Evolutionary conservation across 2,329 filamentous ascomycete genomes (phyloP), one percentile per base, ranked within the genome.

Genomic region (Ceratocystis variospora): DNA sequence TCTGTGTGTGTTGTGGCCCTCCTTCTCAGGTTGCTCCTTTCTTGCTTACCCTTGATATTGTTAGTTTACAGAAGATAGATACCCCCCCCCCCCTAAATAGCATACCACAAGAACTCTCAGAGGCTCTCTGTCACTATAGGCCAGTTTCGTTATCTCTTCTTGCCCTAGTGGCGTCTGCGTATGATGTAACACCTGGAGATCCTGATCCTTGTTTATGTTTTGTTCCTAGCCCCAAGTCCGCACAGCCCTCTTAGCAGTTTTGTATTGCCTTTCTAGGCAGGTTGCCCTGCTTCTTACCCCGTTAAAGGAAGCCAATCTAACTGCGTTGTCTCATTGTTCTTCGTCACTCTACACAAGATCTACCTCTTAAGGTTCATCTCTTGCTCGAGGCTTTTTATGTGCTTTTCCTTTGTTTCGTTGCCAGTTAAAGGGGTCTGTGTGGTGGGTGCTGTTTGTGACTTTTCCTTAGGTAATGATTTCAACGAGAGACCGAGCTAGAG

Each of bases 1-100:
- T 37, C 8, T 59, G 28, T 37, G 5, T 59, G n/a, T 53, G n/a
- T 53, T 53, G n/a, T 53, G n/a, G 48, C 22, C 48, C 33, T 31
- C 55, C 48, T 53, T 53, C 48, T 53, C 28, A 59, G 12, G 55
- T 59, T 59, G 55, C 31, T n/a, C 31, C 15, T 59, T 59, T 59
- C 55, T 37, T 37, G 55, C 22, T 59, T 65, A 57, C 44, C 57
- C 12, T 64, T 62, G 55, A 37, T 59, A 59, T 50, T 55, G 57
- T 63, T 48, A 44, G 59, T 45, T 62, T 41, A 62, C 37, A 41
- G 59, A 62, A 59, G 28, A 59, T 37, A 57, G 28, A 57, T 37
- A 59, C 53, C 53, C 55, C 53, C 55, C 46, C 46, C 41, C 46
- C 19, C 45, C 46, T 8, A 22, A 37, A 59, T 59, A 59, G 55